Base-by-base conservation (phyloP, 2,329 filamentous ascomycete species). In the Claviceps paspali region DNA sequence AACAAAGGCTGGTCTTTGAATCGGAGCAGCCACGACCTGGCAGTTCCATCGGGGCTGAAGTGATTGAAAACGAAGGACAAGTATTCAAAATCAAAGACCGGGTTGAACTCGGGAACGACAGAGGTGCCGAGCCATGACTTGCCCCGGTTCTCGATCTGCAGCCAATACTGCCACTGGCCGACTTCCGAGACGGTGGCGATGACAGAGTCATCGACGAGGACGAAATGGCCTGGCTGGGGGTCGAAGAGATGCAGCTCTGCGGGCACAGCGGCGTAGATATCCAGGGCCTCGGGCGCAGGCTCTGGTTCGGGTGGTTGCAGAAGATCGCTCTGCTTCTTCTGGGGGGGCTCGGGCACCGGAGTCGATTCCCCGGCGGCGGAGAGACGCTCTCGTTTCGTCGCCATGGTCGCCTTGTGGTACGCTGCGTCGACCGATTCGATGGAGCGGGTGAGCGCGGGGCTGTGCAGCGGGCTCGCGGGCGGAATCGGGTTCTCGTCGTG, bases 51-150 rank as follows among this genome's bases (percentile, higher is more conserved):
- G 26, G 79, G 71, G 11, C 81, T 73, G 55, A 94, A 96, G 55
- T 95, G 86, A 52, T 98, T 98, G 70, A 98, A 98, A 52, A 98
- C 95, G 56, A 96, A 96, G 0, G 88, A 96, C n/a, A 94, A 68
- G 50, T 88, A 96, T 57, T 98, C 91, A 47, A 95, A 96, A 61
- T 96, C 96, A 67, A 96, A 98, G 15, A 98, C 87, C 0, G 91
- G 91, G 50, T 96, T 96, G 58, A 96, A 85, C 48, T 98, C 91
- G 6, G 84, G 80, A 22, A 86, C 68, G 22, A 98, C 76, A 2
- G 80, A 72, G 45, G 93, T 83, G 17, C 86, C 86, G 2, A 98
- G 66, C 84, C 86, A 95, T 38, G 87, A 77, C 50, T 76, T 78
- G 24, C 83, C 75, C 28, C 73, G 68, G 43, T 80, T 79, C 29